Evolutionary conservation across 805 yeast genomes (phyloP), one percentile per base, ranked within the genome.

Genomic region (Teunomyces stri): DNA sequence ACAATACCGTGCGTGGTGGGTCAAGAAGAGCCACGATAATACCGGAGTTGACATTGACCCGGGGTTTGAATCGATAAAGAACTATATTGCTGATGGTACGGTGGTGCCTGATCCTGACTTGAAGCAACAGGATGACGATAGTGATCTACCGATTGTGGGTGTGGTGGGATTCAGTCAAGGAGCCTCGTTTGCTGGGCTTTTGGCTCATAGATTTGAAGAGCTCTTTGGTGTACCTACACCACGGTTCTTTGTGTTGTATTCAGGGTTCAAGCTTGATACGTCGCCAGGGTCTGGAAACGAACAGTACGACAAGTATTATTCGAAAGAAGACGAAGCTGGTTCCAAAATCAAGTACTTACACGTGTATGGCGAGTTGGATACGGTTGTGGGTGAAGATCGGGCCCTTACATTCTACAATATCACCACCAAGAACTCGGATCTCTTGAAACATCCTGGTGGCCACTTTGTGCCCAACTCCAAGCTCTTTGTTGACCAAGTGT

Each of bases 401-500:
- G 79, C 91, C 0, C 70, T 80, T 68, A 74, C 75, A 20, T 70
- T 94, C 36, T 81, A 77, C 48, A 61, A 71, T 15, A 45, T 49
- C 20, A 51, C 61, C 43, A 61, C 61, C 49, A 76, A 78, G 13
- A 66, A 76, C 33, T 80, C 85, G 44, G 78, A 79, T 44, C 69
- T 87, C 5, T 72, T 85, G 49, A 85, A 80, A 53, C 99, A 92
- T 60, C 97, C 97, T 7, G 98, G 99, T 51, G 97, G 98, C 1
- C 99, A 92, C 62, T 90, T 87, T 69, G 96, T 92, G 41, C 99
- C 98, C 25, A 89, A 89, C 66, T 85, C 90, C 43, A 87, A 87
- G 64, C 42, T 62, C 12, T 57, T 66, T 50, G 62, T 72, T 1
- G 72, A 68, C 45, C 70, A 70, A 50, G 75, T 72, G 5, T 57